Evolutionary conservation across 805 yeast genomes (phyloP).

Genomic region (Zygoascus bituminiphila): DNA sequence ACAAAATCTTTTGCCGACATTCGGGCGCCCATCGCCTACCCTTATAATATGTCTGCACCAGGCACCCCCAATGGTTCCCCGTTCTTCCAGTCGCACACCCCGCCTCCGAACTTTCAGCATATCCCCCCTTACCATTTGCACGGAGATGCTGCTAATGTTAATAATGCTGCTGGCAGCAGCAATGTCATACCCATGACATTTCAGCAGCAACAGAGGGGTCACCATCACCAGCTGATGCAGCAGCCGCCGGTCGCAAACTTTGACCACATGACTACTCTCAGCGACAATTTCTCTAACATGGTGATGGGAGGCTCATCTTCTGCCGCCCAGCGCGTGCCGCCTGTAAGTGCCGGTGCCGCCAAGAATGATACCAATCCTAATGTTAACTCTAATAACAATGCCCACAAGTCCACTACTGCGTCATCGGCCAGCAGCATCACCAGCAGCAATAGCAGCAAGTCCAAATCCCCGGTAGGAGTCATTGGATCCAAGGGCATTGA

Average conservation of each 20-base stretch:
- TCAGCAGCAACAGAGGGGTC: constrained; percentile 6
- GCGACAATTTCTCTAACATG: constrained; percentile 18
- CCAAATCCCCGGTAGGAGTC: constrained; percentile 17
- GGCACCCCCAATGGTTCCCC: constrained; percentile 20
- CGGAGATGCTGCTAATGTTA: constrained; percentile 9
- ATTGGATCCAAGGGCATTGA: constrained; percentile 19
- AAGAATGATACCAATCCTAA: not conserved
- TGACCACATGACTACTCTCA: constrained; percentile 8
- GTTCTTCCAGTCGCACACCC: constrained; percentile 21
- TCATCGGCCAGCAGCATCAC: constrained; percentile 7
- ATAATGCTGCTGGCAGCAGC: constrained; percentile 1
- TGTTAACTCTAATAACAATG: not conserved
- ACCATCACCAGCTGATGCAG: constrained; percentile 6
- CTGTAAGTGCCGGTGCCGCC: constrained; percentile 4
- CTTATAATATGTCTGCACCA: constrained; percentile 17
- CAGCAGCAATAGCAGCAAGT: constrained; percentile 10
- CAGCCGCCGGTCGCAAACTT: constrained; percentile 1
- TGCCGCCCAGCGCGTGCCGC: not conserved
- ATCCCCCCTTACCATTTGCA: constrained; percentile 9
- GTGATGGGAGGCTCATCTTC: constrained; percentile 12
- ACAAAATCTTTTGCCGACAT: constrained; percentile 31
- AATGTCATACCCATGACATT: constrained; percentile 5
- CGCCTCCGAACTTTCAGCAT: constrained; percentile 15
- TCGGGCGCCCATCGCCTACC: constrained; percentile 17
- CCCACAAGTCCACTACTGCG: not conserved